Base-by-base conservation (phyloP, 106 monocot species). In the Dendrobium huoshanense region DNA sequence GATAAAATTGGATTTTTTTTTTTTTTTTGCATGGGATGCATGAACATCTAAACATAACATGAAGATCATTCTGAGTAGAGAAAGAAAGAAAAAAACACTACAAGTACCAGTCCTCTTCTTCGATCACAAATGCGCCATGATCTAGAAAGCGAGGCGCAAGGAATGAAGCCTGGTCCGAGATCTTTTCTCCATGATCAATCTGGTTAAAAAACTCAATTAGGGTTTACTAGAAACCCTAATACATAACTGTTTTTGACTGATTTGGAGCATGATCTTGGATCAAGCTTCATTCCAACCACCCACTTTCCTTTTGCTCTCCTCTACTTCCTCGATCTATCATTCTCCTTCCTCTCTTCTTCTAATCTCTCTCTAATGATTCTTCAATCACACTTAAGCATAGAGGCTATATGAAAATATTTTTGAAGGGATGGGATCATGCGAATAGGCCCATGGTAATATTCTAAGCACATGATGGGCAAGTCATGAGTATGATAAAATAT, bases 101-200 rank as follows among this genome's bases (percentile, higher is more conserved):
- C 5, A 22, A 61, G n/a, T 61, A 22, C 61, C 61, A 13, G 51
- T 15, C 7, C 3, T n/a, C 4, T n/a, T 61, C 20, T 6, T 22
- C 61, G 3, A 22, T 61, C 61, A 22, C 19, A 61, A 61, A 8
- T 22, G 61, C 20, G 61, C 19, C 2, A 22, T 7, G 19, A n/a
- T 37, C 4, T 22, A 22, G 61, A 61, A 61, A 61, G 61, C n/a
- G 10, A 56, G 61, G 61, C n/a, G 61, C 7, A 20, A 61, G 61
- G 61, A 61, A 61, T 61, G 61, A 61, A 61, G 61, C 61, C 61
- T 61, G 61, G 61, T 61, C 61, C 61, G 61, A 61, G 61, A 61
- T 61, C 61, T 61, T 4, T 0, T 61, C 7, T 51, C 13, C 13
- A 51, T 51, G 51, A 51, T 51, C 51, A 51, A 51, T 51, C 51